phyloP scores from a whole-genome alignment of 1,284 basidiomycete genomes.

The Lignosus rhinocerotis region DNA sequence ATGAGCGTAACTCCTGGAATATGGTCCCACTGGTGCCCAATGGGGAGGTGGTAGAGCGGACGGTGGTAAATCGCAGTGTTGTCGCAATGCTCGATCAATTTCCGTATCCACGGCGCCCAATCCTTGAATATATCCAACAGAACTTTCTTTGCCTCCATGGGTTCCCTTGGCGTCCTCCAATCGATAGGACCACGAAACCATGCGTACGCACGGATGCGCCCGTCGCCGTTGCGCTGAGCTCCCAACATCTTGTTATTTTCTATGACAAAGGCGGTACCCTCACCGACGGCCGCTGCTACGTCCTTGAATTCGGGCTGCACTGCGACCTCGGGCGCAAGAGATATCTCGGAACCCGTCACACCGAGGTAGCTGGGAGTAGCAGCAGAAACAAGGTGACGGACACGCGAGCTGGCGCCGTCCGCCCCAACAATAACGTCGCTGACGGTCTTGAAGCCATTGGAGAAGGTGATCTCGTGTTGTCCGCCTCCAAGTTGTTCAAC shows the following conservation, averaged over 20 bases:
- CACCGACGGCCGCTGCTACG: constrained; percentile 5
- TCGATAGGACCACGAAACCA: constrained; percentile 3
- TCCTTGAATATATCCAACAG: constrained; percentile 3
- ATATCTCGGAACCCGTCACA: constrained; percentile 10
- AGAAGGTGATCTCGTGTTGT: constrained; percentile 15
- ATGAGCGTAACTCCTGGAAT: constrained; percentile 27
- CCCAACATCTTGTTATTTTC: background rate
- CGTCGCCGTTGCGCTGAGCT: constrained; percentile 1
- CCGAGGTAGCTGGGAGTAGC: constrained; percentile 6
- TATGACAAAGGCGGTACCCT: background rate
- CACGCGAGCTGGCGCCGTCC: constrained; percentile 46
- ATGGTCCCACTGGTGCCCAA: constrained; percentile 13
- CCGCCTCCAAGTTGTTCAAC: constrained; percentile 1
- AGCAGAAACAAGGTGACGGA: constrained; percentile 33
- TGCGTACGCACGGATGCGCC: constrained; percentile 13
- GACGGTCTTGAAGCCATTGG: constrained; percentile 2
- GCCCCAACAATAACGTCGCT: constrained; percentile 42
- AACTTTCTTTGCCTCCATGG: constrained; percentile 2
- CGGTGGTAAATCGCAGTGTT: constrained; percentile 5
- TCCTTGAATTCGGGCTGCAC: constrained; percentile 5
- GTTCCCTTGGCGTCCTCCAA: constrained; percentile 9
- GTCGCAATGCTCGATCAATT: constrained; percentile 11
- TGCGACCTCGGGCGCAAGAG: background rate
- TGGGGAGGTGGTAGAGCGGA: constrained; percentile 9
- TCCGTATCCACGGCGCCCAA: constrained; percentile 15